Evolutionary conservation across 129 eudicot genomes (phyloP).

Genomic region (Pittosporum tobira): DNA sequence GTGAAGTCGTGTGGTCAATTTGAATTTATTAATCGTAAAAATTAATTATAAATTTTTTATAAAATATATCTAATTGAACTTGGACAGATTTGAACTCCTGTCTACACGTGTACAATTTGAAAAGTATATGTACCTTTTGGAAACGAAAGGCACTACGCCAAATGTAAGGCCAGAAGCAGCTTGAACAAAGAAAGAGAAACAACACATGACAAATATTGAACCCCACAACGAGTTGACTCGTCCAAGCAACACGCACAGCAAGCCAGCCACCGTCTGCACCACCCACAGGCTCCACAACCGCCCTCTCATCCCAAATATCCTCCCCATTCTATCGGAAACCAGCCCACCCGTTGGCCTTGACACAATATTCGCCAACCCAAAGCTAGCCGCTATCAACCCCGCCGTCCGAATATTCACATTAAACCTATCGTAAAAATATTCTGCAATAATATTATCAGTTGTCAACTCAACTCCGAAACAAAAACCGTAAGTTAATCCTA

Average conservation of each 20-base stretch:
- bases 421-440: conserved; percentile 63
- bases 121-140: conserved; percentile 37
- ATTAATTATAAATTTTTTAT: no score
- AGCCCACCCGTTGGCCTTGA: conserved; percentile 71
- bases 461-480: conserved; percentile 71
- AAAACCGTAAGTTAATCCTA: conserved; percentile 46
- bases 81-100: no score
- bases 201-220: conserved; percentile 44
- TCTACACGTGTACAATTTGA: no score
- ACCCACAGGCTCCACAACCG: conserved; percentile 76
- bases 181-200: conserved; percentile 64
- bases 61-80: no score
- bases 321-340: conserved; percentile 55
- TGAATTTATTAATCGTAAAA: no score
- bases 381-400: conserved; percentile 64
- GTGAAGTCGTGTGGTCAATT: no score
- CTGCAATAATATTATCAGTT: conserved; percentile 57
- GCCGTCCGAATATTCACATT: conserved; percentile 42
- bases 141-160: conserved; percentile 77
- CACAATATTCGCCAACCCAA: conserved; percentile 52
- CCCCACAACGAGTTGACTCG: conserved; percentile 42
- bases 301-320: conserved; percentile 68
- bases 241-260: conserved; percentile 53
- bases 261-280: conserved; percentile 61
- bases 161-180: conserved; percentile 72